Evolutionary conservation across 768 basidiomycete genomes (phyloP).

Genomic region (Hypholoma sublateritium): DNA sequence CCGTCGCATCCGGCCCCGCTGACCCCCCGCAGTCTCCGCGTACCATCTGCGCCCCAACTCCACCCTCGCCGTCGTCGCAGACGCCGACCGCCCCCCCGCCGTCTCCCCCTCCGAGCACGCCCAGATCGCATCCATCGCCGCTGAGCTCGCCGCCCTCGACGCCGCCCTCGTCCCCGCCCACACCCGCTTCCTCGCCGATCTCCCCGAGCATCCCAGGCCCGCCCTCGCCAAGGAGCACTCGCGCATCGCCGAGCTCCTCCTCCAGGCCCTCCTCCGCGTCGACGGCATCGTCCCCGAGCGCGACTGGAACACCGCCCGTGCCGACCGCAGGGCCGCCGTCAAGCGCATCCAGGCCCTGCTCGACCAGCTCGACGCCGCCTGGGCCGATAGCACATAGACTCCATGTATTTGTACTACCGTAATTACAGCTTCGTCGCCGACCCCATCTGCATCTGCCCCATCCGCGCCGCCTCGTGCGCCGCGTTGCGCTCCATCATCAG

Average conservation of each 20-base stretch:
- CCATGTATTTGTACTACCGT: conserved; percentile 6
- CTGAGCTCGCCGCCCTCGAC: conserved; percentile 54
- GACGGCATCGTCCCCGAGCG: conserved; percentile 77
- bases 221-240: conserved; percentile 37
- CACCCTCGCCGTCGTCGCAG: conserved; percentile 62
- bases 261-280: conserved; percentile 84
- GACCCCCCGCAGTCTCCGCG: conserved; percentile 53
- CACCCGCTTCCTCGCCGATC: conserved; percentile 18
- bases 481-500: conserved; percentile 79
- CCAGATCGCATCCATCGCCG: conserved; percentile 52
- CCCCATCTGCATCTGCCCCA: conserved; percentile 2
- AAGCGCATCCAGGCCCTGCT: conserved; percentile 81
- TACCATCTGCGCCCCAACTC: conserved; percentile 73
- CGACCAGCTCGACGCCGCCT: conserved; percentile 75
- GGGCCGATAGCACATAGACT: conserved; percentile 34
- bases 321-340: conserved; percentile 83
- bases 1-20: conserved; percentile 13
- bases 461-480: conserved; percentile 23
- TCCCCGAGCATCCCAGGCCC: conserved; percentile 14
- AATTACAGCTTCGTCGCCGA: conserved; percentile 32
- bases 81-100: conserved; percentile 23
- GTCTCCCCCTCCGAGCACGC: conserved; percentile 46
- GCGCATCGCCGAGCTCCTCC: conserved; percentile 78
- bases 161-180: conserved; percentile 19
- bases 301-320: conserved; percentile 77